Base-by-base conservation (phyloP, 352 stramenopile species). In the Phytophthora aleatoria region DNA sequence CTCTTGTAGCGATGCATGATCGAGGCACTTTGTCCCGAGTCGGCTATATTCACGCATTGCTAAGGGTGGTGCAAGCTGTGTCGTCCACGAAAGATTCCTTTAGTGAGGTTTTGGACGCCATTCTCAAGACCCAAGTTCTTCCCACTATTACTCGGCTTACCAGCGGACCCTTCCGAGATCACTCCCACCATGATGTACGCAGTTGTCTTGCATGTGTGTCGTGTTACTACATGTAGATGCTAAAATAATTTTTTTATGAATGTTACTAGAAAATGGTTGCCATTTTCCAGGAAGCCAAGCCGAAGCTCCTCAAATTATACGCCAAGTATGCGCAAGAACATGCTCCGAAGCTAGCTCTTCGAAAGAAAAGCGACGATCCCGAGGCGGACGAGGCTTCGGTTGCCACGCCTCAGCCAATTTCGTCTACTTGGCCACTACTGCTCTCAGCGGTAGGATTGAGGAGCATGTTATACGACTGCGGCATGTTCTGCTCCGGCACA, bases 281-380 rank as follows among this genome's bases (percentile, higher is more conserved):
- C 15, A 60, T 79, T 30, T 85, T 91, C 35, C 83, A 92, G 61
- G 83, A 90, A 44, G 84, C 72, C 33, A 91, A 91, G 44, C 77
- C 80, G 6, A 94, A 92, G 64, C 69, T 94, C 3, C 45, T 81
- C 38, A 90, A 90, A 39, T 45, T 94, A 31, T 92, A 92, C 61
- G 65, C 71, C 28, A 83, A 84, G 35, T 94, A 92, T 51, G 79
- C 85, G 2, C 71, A 75, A 33, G 74, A 85, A 13, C 42, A 81
- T 38, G 45, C 49, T 26, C 44, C 49, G 8, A 62, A 58, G 12
- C 12, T 43, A 6, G 57, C 47, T 31, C 55, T 56, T 30, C 16
- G 44, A 47, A 60, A 55, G 27, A 68, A 66, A 43, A 69, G 16
- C 30, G 51, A 73, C 13, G 51, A 39, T 16, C 24, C 9, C 3